These are phyloP conservation scores for Effrenium voratum DNA, from an alignment of 73 alveolate genomes.

Conservation along the genomic window DNA sequence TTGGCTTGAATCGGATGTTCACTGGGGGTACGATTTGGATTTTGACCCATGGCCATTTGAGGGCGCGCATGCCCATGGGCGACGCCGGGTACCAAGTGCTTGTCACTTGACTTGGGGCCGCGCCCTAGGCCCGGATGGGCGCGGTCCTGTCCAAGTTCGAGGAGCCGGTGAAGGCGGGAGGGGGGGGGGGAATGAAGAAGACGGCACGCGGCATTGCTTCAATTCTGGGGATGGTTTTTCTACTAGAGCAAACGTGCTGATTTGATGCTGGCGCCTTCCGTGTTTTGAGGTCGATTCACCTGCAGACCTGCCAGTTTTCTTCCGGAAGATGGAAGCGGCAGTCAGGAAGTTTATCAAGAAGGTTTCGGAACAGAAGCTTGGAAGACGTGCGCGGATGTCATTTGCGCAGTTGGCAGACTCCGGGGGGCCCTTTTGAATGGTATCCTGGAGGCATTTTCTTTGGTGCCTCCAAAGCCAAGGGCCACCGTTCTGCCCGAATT, in stretches of 20 bases:
- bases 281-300: constrained; percentile 46
- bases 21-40: too few relatives aligned
- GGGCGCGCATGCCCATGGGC: too few relatives aligned
- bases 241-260: neutral
- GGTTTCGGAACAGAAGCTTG: constrained; percentile 74
- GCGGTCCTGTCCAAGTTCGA: constrained; percentile 55
- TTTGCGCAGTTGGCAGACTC: neutral
- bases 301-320: constrained; percentile 87
- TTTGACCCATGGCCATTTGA: too few relatives aligned
- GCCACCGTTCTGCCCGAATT: too few relatives aligned
- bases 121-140: constrained; percentile 53
- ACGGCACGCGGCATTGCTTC: too few relatives aligned
- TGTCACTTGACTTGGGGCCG: neutral
- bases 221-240: neutral
- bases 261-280: neutral
- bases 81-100: too few relatives aligned
- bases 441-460: too few relatives aligned
- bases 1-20: too few relatives aligned
- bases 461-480: too few relatives aligned
- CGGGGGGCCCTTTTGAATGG: too few relatives aligned
- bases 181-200: neutral
- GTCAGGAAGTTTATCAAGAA: constrained; percentile 77
- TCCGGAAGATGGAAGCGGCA: constrained; percentile 38
- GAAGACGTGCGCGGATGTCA: neutral
- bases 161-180: constrained; percentile 78